Evolutionary conservation across 176 grass and related monocot species (phyloP).

Genomic region (Avena atlantica): DNA sequence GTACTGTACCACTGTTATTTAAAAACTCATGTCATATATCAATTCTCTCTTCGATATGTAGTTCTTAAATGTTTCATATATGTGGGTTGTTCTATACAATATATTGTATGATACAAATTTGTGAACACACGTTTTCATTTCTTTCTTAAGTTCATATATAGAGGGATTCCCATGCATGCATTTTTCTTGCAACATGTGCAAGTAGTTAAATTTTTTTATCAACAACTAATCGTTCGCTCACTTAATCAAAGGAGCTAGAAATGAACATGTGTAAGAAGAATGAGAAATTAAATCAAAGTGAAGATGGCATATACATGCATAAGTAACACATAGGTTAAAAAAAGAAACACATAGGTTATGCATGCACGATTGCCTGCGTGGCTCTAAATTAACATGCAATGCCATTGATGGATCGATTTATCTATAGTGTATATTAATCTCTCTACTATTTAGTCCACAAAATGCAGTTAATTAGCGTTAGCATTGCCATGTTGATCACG

Average conservation of each 20-base stretch:
- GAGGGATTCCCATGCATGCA: background rate
- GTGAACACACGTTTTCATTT: background rate
- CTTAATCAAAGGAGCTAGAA: background rate
- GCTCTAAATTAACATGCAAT: slow-evolving; percentile 23
- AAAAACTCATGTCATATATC: slow-evolving; percentile 43
- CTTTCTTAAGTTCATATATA: too few relatives aligned
- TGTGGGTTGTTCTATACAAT: too few relatives aligned
- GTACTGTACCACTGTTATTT: slow-evolving; percentile 35
- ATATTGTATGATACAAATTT: too few relatives aligned
- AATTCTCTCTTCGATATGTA: background rate
- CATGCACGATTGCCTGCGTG: background rate
- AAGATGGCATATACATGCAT: slow-evolving; percentile 7
- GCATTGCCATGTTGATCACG: slow-evolving; percentile 8
- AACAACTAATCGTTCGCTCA: too few relatives aligned
- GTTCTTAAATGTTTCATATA: background rate
- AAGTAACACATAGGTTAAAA: background rate
- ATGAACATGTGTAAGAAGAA: background rate
- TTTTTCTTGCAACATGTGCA: background rate
- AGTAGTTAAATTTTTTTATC: background rate
- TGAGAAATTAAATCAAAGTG: background rate
- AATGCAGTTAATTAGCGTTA: background rate
- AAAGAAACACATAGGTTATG: background rate
- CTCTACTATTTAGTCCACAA: too few relatives aligned
- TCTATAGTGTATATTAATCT: background rate
- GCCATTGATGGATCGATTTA: background rate